Conservation (phyloP, 192 early-diverging fungal species). For the Mortierella hygrophila region DNA sequence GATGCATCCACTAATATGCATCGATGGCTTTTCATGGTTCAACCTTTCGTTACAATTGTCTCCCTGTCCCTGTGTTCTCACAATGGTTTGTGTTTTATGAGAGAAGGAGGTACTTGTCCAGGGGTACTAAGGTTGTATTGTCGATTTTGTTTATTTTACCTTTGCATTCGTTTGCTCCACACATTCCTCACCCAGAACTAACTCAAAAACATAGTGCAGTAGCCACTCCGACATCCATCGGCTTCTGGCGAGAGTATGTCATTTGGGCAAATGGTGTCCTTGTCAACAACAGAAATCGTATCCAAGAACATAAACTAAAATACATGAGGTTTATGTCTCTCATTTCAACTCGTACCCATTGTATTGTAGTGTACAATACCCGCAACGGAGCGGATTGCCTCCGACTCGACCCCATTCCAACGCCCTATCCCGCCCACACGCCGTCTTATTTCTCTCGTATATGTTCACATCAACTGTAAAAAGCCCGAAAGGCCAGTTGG, state of each 20-base stretch:
- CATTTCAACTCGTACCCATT: neutral
- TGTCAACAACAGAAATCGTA: too few species aligned
- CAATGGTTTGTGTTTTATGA: neutral
- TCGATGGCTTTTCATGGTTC: neutral
- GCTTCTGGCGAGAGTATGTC: too few species aligned
- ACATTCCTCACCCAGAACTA: conserved; percentile 26
- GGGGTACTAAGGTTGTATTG: too few species aligned
- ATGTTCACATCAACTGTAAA: neutral
- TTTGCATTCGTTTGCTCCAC: conserved; percentile 18
- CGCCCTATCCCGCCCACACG: neutral
- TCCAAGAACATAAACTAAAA: too few species aligned
- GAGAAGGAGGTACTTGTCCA: neutral
- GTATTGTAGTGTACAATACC: neutral
- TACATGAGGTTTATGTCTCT: too few species aligned
- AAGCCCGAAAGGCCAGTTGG: neutral
- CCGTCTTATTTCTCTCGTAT: neutral
- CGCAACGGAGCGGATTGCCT: neutral
- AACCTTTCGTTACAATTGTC: neutral
- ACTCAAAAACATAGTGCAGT: neutral
- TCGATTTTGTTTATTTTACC: neutral
- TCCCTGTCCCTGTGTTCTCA: neutral
- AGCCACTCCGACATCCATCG: too few species aligned
- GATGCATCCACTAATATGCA: neutral
- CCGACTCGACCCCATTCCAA: neutral
- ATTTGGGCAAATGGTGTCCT: too few species aligned